These are phyloP conservation scores for Mycena vulgaris DNA, from an alignment of 768 basidiomycete genomes.

Conservation along the genomic window DNA sequence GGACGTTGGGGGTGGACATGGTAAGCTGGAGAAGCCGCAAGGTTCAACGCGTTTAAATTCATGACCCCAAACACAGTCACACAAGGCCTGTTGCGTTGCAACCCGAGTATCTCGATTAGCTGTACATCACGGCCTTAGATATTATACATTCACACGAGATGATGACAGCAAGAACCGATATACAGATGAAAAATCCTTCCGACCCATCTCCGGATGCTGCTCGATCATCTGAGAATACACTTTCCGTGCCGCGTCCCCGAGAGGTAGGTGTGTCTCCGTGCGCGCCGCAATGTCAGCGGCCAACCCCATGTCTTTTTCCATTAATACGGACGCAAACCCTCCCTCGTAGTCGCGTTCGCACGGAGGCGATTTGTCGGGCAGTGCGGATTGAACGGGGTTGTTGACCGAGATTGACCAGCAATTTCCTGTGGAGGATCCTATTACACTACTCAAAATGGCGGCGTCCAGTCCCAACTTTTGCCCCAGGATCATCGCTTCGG, in stretches of 20 bases:
- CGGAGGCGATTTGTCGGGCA: constrained; percentile 82
- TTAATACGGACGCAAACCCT: constrained; percentile 86
- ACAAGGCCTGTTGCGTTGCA: constrained; percentile 11
- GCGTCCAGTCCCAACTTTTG: constrained; percentile 86
- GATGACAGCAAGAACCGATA: constrained; percentile 70
- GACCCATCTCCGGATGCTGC: constrained; percentile 71
- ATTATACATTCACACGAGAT: constrained; percentile 21
- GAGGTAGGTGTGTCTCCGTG: constrained; percentile 67
- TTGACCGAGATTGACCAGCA: constrained; percentile 91
- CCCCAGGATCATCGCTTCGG: constrained; percentile 93
- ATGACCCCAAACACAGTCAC: background rate
- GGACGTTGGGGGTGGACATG: constrained; percentile 65
- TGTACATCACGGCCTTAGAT: background rate
- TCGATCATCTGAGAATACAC: constrained; percentile 73
- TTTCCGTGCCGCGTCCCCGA: constrained; percentile 74
- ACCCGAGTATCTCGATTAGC: background rate
- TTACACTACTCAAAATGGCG: constrained; percentile 81
- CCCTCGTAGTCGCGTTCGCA: constrained; percentile 89
- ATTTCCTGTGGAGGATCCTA: constrained; percentile 87
- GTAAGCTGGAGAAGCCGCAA: background rate
- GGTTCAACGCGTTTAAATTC: background rate
- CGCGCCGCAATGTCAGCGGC: constrained; percentile 75
- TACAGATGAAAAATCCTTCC: constrained; percentile 87
- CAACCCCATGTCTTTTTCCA: constrained; percentile 93
- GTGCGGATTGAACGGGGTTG: constrained; percentile 86